Base-by-base conservation (phyloP, 1,284 basidiomycete genomes). In the Rhodotorula sp. region DNA sequence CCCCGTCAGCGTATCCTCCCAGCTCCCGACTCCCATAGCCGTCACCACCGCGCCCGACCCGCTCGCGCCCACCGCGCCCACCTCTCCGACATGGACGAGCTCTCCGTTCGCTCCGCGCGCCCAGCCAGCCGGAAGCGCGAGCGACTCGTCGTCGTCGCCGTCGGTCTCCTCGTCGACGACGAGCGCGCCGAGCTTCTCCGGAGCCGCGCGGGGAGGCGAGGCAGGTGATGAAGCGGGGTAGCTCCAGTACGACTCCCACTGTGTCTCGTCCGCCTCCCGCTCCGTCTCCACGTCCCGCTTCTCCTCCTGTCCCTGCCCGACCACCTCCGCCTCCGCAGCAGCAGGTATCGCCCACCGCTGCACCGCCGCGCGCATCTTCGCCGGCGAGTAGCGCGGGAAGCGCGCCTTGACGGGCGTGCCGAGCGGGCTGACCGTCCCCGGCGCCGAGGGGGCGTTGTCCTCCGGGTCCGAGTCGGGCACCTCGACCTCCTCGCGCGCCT, bases 211-310 rank as follows among this genome's bases (percentile, higher is more conserved):
- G 27, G 39, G 37, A 27, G 56, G 41, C 46, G 51, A 34, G n/a
- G 34, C 25, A 2, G 62, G 36, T 13, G 39, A 8, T 17, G 39
- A 41, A 17, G 8, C 44, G 4, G 63, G 63, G 34, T 65, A 54
- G 6, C 66, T 64, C 70, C 70, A 71, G 55, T 71, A 71, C 50
- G 57, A 61, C 48, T 71, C 70, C 70, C 70, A 71, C 70, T 64
- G 44, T 22, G 66, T 61, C 48, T 68, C 66, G 41, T 61, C 29
- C 1, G 22, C 56, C 34, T 53, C 54, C 32, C 53, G 22, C 56
- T 36, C 60, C 48, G 25, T 41, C 25, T 6, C 53, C 36, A 21
- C 27, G 10, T 50, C 36, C 53, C 13, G 9, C n/a, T 48, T 13
- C 51, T 27, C 34, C 56, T n/a, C 37, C 17, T n/a, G 22, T 3